Evolutionary conservation across 1,139 yeast genomes (phyloP), one percentile per base, ranked within the genome.

Genomic region (Pichia sp.): DNA sequence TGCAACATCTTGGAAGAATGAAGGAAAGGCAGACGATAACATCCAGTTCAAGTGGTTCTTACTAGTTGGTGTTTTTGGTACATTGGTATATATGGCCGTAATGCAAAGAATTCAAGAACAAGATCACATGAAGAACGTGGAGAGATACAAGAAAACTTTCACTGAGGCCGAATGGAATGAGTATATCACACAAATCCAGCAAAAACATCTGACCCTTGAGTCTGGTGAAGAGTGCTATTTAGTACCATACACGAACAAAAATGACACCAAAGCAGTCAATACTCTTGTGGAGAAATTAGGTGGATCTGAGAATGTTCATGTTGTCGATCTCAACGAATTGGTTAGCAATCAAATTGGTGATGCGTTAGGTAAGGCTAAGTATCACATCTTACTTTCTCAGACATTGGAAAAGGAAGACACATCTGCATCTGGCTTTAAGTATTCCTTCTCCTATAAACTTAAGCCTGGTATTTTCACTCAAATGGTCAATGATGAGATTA

Each of bases 91-190:
- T 38, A 52, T 45, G 1, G 44, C 50, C 6, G 58, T 53, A 10
- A 55, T 56, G 28, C 47, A 51, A 20, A 44, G 52, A 26, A 48
- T 58, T 22, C 51, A 52, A 22, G 51, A 39, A 8, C 59, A 58
- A 34, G 60, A 56, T 34, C 49, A 58, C 5, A 29, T 46, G 6
- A 47, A 44, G 30, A 48, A 56, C 24, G 38, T 53, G 19, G 48
- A 47, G n/a, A 53, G 50, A 37, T 43, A 49, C 16, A 72, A 71
- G 49, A 74, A 62, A 26, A 66, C 74, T 22, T 64, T 64, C 45
- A 64, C 77, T 10, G 84, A 77, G 47, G 69, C 68, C 39, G 93
- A 83, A 49, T 79, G 75, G 63, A 80, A 75, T 45, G 57, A 64
- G 33, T 49, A 56, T 23, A 50, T 65, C 45, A 63, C 69, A 7